Evolutionary conservation across 2,329 filamentous ascomycete species (phyloP).

Genomic region (Cordyceps cateniannulata): DNA sequence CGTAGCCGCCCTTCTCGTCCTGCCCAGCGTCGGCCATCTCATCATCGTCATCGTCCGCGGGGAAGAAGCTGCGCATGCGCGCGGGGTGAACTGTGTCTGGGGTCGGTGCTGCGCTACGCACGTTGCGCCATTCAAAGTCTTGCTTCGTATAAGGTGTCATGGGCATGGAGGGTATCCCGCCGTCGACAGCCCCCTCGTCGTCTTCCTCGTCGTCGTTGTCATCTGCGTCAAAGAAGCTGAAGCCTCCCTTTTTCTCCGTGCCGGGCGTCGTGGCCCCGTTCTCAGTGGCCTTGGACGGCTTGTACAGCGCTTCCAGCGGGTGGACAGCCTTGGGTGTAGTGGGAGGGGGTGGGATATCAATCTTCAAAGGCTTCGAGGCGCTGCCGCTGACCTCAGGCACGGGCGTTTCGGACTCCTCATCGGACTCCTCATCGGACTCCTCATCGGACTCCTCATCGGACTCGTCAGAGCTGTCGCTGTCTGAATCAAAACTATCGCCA

Average conservation of each 20-base stretch:
- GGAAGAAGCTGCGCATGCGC: slow-evolving; percentile 51
- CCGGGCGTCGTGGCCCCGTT: slow-evolving; percentile 26
- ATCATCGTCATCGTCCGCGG: slow-evolving; percentile 39
- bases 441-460: slow-evolving; percentile 13
- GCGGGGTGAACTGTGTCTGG: slow-evolving; percentile 82
- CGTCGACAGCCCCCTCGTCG: slow-evolving; percentile 17
- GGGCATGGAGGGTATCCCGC: slow-evolving; percentile 40
- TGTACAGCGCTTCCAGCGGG: slow-evolving; percentile 89
- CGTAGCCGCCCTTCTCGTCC: slow-evolving; percentile 17
- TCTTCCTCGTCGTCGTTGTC: slow-evolving; percentile 40
- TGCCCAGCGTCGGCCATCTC: slow-evolving; percentile 22
- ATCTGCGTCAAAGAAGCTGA: slow-evolving; percentile 69
- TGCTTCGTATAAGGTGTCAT: slow-evolving; percentile 78
- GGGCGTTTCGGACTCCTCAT: slow-evolving; percentile 7
- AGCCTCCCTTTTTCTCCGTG: slow-evolving; percentile 46
- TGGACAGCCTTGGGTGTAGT: slow-evolving; percentile 56
- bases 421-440: slow-evolving; percentile 7
- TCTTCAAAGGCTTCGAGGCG: slow-evolving; percentile 42
- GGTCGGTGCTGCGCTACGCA: slow-evolving; percentile 88
- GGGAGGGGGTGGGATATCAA: slow-evolving; percentile 47
- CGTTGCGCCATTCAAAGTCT: slow-evolving; percentile 66
- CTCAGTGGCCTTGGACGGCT: slow-evolving; percentile 50
- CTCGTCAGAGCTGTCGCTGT: slow-evolving; percentile 20
- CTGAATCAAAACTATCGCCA: slow-evolving; percentile 6
- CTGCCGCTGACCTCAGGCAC: slow-evolving; percentile 23